Conservation (phyloP, 1,284 basidiomycete species). For the Xerocomus amazonicus region DNA sequence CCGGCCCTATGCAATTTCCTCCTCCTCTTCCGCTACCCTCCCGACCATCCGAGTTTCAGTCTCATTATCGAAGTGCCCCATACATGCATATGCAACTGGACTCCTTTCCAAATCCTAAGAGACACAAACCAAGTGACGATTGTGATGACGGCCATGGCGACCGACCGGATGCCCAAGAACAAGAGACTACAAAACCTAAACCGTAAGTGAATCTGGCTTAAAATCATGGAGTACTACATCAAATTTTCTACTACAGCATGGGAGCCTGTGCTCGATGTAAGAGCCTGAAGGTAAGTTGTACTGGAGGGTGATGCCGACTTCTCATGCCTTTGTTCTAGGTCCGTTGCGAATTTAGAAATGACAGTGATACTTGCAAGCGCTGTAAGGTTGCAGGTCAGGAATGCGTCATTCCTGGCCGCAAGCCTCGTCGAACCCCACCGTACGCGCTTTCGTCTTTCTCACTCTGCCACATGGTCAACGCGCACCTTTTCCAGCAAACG, state of each 20-base stretch:
- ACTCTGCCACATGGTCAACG: constrained; percentile 4
- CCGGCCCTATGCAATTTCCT: constrained; percentile 33
- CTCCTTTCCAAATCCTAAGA: constrained; percentile 11
- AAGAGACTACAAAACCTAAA: constrained; percentile 19
- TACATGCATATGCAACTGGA: constrained; percentile 7
- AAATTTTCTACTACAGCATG: constrained; percentile 28
- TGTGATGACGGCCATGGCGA: constrained; percentile 23
- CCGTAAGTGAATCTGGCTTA: constrained; percentile 12
- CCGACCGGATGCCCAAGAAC: constrained; percentile 23
- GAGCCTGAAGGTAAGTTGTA: constrained; percentile 53
- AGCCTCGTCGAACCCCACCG: constrained; percentile 73
- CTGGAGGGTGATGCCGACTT: not conserved
- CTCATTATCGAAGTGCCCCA: constrained; percentile 23
- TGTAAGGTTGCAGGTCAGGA: constrained; percentile 64
- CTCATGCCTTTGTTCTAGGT: constrained; percentile 39
- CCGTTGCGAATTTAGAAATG: constrained; percentile 65
- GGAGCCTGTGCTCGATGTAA: constrained; percentile 73
- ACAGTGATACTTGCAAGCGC: constrained; percentile 66
- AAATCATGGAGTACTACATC: not conserved
- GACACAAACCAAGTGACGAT: constrained; percentile 22
- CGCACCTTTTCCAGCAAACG: constrained; percentile 51
- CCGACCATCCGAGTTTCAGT: constrained; percentile 30
- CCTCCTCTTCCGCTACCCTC: constrained; percentile 26
- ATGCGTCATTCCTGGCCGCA: constrained; percentile 72
- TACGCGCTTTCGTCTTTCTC: constrained; percentile 36